phyloP scores from a whole-genome alignment of 306 rosid species.

The Malus sieversii region DNA sequence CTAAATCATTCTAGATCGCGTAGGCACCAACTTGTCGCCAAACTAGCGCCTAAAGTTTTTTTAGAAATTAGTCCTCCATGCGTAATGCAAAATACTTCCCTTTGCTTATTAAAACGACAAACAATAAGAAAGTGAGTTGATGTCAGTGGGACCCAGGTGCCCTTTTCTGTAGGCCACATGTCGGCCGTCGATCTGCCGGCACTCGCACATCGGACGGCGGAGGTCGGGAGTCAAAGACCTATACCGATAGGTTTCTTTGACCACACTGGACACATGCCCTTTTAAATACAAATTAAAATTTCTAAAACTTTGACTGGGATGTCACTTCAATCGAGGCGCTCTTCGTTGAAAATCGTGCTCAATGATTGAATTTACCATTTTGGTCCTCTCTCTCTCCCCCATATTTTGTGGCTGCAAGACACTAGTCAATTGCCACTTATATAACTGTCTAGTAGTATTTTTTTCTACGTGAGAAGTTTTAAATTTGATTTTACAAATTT shows the following conservation, averaged over 20 bases:
- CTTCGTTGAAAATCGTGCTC: slow-evolving; percentile 47
- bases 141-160: slow-evolving; percentile 39
- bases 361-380: slow-evolving; percentile 14
- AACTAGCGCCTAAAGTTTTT: too few relatives aligned
- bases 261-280: slow-evolving; percentile 35
- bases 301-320: slow-evolving; percentile 59
- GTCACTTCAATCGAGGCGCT: slow-evolving; percentile 76
- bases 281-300: not conserved
- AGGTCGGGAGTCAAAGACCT: slow-evolving; percentile 41
- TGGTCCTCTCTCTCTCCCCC: not conserved
- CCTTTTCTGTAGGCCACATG: not conserved
- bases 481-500: too few relatives aligned
- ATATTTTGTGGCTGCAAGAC: not conserved
- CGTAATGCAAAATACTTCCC: not conserved
- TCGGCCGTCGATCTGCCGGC: slow-evolving; percentile 23
- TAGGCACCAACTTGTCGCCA: fast-evolving
- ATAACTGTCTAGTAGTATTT: too few relatives aligned
- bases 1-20: too few relatives aligned
- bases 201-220: slow-evolving; percentile 19
- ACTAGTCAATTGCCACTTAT: not conserved
- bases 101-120: not conserved
- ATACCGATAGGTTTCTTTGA: slow-evolving; percentile 51
- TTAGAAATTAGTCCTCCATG: not conserved
- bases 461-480: too few relatives aligned
- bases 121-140: slow-evolving; percentile 10